These are phyloP conservation scores for Perkinsela sp. DNA, from an alignment of 208 protist species.

Conservation along the genomic window DNA sequence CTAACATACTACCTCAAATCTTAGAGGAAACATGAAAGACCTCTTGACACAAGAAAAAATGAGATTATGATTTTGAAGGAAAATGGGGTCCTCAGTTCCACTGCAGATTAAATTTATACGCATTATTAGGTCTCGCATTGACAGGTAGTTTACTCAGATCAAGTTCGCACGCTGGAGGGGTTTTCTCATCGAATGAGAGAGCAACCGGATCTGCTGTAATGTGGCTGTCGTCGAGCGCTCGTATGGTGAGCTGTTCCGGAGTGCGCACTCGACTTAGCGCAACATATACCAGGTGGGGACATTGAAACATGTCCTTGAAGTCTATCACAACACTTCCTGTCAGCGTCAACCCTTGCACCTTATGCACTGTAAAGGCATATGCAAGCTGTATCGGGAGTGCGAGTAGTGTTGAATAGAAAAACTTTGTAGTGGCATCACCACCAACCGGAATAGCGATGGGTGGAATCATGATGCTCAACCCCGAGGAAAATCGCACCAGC, in stretches of 20 bases:
- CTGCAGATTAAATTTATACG: neutral
- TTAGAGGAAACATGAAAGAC: too few species aligned
- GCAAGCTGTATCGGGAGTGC: constrained; percentile 43
- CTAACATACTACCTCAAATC: too few species aligned
- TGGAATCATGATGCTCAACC: constrained; percentile 38
- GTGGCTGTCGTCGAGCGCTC: constrained; percentile 22
- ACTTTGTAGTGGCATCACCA: constrained; percentile 30
- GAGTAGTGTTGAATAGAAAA: constrained; percentile 42
- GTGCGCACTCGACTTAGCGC: constrained; percentile 50
- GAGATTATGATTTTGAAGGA: too few species aligned
- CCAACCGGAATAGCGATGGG: constrained; percentile 19
- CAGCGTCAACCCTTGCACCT: constrained; percentile 59
- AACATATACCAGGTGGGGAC: constrained; percentile 58
- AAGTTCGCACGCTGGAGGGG: neutral
- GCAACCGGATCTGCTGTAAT: constrained; percentile 35
- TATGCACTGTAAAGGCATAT: constrained; percentile 67
- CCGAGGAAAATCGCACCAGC: constrained; percentile 31
- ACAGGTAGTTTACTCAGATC: neutral
- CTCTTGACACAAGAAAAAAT: too few species aligned
- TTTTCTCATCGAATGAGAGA: constrained; percentile 25
- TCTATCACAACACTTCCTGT: constrained; percentile 45
- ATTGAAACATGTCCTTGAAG: constrained; percentile 49
- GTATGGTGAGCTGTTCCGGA: constrained; percentile 38
- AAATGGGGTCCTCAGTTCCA: too few species aligned
- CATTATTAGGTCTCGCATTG: neutral